Evolutionary conservation across 2,329 filamentous ascomycete genomes (phyloP).

Genomic region (Colletotrichum cordylinicola): DNA sequence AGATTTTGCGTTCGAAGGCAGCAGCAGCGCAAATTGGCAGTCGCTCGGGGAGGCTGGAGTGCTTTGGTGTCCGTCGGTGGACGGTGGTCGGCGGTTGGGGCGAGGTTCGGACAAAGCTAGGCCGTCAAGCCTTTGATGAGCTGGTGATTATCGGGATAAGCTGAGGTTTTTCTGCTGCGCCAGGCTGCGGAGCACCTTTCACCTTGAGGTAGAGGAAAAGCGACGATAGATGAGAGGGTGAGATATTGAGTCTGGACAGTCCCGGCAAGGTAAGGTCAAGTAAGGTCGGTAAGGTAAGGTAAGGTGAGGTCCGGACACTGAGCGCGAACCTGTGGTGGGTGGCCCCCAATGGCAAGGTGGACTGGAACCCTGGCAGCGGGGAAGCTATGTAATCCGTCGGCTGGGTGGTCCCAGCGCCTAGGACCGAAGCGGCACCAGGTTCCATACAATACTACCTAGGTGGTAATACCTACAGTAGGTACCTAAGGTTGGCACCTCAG

Average conservation of each 20-base stretch:
- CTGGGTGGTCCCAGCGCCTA: constrained; percentile 1
- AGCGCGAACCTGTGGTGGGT: background rate
- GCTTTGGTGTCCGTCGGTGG: background rate
- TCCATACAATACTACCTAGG: too few relatives aligned
- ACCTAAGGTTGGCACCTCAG: background rate
- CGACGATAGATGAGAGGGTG: background rate
- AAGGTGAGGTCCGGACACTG: background rate
- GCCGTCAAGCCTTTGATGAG: background rate
- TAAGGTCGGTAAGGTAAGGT: background rate
- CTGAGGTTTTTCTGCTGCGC: background rate
- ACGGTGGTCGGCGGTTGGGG: background rate
- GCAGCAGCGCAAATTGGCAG: background rate
- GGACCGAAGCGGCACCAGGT: background rate
- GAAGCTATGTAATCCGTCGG: constrained; percentile 19
- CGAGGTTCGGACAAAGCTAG: background rate
- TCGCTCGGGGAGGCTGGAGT: background rate
- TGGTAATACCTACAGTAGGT: background rate
- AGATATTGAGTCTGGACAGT: background rate
- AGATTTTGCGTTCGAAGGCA: background rate
- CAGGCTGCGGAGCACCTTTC: background rate
- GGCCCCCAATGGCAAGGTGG: constrained; percentile 5
- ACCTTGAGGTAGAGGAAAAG: background rate
- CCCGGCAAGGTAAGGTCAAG: background rate
- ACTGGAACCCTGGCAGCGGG: constrained; percentile 7
- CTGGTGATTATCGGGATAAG: background rate